Evolutionary conservation across 306 rosid species (phyloP).

Genomic region (Quercus cerris): DNA sequence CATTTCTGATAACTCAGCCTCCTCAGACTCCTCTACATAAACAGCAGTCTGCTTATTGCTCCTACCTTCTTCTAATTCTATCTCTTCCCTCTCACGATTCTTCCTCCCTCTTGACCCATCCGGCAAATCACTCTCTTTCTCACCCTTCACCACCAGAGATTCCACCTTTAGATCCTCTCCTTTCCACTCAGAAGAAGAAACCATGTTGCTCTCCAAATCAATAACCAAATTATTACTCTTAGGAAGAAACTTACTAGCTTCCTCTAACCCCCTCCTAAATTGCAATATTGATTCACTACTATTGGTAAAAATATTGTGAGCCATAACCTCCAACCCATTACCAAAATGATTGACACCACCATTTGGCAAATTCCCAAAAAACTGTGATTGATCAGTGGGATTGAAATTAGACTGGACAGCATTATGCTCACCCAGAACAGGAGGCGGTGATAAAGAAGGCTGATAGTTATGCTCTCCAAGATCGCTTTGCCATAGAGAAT

Average conservation of each 20-base stretch:
- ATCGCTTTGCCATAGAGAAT: background rate
- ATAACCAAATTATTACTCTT: background rate
- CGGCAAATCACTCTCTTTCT: background rate
- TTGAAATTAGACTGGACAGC: background rate
- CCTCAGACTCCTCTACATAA: constrained; percentile 18
- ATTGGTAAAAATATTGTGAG: background rate
- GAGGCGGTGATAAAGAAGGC: background rate
- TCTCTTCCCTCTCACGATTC: constrained; percentile 34
- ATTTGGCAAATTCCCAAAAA: background rate
- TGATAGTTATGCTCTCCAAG: background rate
- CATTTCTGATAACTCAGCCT: constrained; percentile 21
- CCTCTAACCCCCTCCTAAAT: constrained; percentile 8
- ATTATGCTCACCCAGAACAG: background rate
- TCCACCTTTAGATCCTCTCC: background rate
- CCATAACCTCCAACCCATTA: background rate
- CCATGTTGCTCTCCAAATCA: background rate
- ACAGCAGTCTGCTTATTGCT: constrained; percentile 40
- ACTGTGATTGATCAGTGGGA: background rate
- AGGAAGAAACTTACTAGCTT: constrained; percentile 9
- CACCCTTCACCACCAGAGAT: background rate
- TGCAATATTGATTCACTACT: background rate
- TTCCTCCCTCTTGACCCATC: constrained; percentile 19
- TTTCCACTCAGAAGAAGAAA: background rate
- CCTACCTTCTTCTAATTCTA: constrained; percentile 31
- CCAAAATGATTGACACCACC: background rate